Base-by-base conservation (phyloP, 176 grass and related monocot genomes). In the Oryza meyeriana region DNA sequence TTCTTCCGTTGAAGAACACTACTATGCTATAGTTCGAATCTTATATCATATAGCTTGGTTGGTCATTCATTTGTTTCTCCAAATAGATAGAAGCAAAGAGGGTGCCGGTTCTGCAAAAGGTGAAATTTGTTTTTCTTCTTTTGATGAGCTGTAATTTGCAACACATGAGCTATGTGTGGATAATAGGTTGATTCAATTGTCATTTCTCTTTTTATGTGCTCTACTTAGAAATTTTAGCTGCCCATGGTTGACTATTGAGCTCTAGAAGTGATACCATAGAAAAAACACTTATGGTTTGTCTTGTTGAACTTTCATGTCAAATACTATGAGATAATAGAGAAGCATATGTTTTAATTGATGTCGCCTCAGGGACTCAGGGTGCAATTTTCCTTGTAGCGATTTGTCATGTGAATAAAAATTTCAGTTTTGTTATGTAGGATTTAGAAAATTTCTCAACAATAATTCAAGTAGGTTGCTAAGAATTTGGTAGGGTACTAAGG, bases 321-420 rank as follows among this genome's bases (percentile, higher is more conserved):
- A 81, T 42, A 10, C 2, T 7, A 7, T 65, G 64, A 39, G 24
- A 28, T 67, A 8, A 77, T 61, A 38, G 36, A 75, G 27, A 61
- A 61, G 40, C n/a, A 17, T 83, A 52, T 75, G 31, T 35, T 69
- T 82, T 40, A 52, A 64, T 28, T 52, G 24, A 77, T 72, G 26
- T 42, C 41, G 29, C n/a, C 48, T 29, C 22, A 11, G 78, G 29
- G 33, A 87, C 7, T 10, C 66, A n/a, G 31, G 57, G 24, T 29
- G 17, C 28, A 26, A 52, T 34, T 71, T 59, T 64, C 50, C 4
- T 10, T 76, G 30, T 55, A 30, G 59, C n/a, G 24, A 64, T 64
- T 52, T 50, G 25, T 55, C 57, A 72, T 77, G 73, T 5, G 4
- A 17, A 48, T 4, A 16, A 6, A 48, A 48, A 48, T 17, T 39